Conservation (phyloP, 2,329 filamentous ascomycete genomes). For the Xylariaceae sp. region DNA sequence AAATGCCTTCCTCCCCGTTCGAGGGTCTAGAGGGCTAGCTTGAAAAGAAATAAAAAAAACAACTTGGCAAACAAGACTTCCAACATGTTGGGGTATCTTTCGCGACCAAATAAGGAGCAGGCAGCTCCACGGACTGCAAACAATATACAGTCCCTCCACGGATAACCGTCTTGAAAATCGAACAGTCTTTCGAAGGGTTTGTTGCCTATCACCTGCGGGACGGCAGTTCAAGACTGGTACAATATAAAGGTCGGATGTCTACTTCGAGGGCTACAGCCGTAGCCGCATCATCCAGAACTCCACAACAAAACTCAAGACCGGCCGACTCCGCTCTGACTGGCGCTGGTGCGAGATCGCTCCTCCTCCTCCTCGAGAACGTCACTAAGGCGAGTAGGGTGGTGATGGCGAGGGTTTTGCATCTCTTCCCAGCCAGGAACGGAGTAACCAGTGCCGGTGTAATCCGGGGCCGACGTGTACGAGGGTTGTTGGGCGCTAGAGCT, state of each 20-base stretch:
- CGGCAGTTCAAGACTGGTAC: no score
- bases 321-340: slow-evolving; percentile 50
- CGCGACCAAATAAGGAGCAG: not conserved
- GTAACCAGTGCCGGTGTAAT: slow-evolving; percentile 66
- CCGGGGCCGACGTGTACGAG: slow-evolving; percentile 39
- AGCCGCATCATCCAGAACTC: no score
- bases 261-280: no score
- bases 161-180: no score
- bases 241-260: no score
- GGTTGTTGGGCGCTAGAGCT: slow-evolving; percentile 22
- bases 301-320: slow-evolving; percentile 26
- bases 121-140: not conserved
- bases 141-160: no score
- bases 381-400: slow-evolving; percentile 83
- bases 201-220: no score
- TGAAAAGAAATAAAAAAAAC: slow-evolving; percentile 9
- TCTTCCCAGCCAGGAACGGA: slow-evolving; percentile 67
- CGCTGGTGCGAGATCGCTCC: slow-evolving; percentile 71
- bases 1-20: slow-evolving; percentile 1
- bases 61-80: slow-evolving; percentile 3
- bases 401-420: slow-evolving; percentile 64
- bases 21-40: no score
- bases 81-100: slow-evolving; percentile 5
- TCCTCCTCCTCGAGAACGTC: slow-evolving; percentile 86
- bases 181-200: no score